A percentile compares a stretch with the other conserved stretches of the same genome.
These are phyloP conservation scores for Linnemannia hyalina DNA, from an alignment of 192 early-diverging fungal genomes.

Conservation along the genomic window DNA sequence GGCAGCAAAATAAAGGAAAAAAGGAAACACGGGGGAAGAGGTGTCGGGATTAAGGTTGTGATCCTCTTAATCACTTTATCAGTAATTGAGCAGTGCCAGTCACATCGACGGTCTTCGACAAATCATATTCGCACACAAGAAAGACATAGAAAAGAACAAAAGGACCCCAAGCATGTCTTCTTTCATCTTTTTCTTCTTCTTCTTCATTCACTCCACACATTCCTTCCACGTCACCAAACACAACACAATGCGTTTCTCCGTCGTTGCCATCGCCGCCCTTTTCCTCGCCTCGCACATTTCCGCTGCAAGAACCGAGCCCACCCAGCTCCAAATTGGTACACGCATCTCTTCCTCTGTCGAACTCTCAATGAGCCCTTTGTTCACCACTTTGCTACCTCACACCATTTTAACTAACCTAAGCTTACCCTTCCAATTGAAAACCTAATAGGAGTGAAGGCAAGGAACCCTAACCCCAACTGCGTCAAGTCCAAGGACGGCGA, in stretches of 20 bases:
- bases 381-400: not conserved
- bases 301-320: conserved; percentile 31
- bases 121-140: not conserved
- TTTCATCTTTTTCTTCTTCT: not conserved
- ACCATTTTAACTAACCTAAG: no score
- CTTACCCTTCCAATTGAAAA: not conserved
- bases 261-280: conserved; percentile 27
- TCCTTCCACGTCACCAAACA: not conserved
- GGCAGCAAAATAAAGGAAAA: not conserved
- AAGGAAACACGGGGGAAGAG: no score
- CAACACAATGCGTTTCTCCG: conserved; percentile 33
- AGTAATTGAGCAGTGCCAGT: not conserved
- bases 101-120: not conserved
- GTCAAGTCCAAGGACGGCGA: conserved; percentile 64
- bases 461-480: conserved; percentile 53
- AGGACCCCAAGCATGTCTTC: not conserved
- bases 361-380: not conserved
- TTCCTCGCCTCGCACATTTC: conserved; percentile 26
- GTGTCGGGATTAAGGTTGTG: no score
- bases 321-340: conserved; percentile 37
- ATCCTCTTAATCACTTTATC: not conserved
- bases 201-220: not conserved
- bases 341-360: not conserved
- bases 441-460: conserved; percentile 48
- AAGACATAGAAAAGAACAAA: not conserved